phyloP scores from a whole-genome alignment of 192 early-diverging fungal genomes.

The Blastocladiella britannica region DNA sequence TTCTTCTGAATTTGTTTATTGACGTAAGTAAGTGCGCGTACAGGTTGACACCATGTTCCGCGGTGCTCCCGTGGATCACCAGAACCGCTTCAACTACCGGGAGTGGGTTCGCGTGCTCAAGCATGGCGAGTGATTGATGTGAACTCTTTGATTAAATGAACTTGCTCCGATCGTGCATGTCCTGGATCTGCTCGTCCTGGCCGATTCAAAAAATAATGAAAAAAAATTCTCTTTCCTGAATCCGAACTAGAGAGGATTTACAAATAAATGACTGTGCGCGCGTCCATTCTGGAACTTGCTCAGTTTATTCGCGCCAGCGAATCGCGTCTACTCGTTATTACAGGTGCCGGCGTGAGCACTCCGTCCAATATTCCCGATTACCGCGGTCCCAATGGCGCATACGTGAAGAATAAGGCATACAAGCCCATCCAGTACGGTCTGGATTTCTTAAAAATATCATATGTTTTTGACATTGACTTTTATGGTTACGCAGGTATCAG shows the following conservation, averaged over 20 bases:
- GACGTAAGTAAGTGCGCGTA: not conserved
- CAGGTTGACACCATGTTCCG: conserved; percentile 85
- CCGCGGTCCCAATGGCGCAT: conserved; percentile 51
- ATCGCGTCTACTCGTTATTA: conserved; percentile 19
- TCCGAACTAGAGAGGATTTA: no score
- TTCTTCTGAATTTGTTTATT: not conserved
- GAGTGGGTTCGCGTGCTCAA: conserved; percentile 83
- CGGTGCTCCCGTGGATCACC: conserved; percentile 51
- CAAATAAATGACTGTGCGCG: no score
- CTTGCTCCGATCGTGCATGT: no score
- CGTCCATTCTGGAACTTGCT: conserved; percentile 14
- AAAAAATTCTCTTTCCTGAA: no score
- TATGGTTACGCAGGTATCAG: no score
- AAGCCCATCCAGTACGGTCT: conserved; percentile 69
- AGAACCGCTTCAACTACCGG: conserved; percentile 70
- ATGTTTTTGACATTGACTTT: no score
- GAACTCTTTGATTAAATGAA: no score
- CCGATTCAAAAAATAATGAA: no score
- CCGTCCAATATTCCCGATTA: conserved; percentile 66
- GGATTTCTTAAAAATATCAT: no score
- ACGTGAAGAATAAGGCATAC: conserved; percentile 49
- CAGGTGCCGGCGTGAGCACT: conserved; percentile 31
- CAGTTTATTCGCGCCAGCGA: no score
- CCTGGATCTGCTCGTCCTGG: no score
- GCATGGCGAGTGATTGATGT: conserved; percentile 74